Evolutionary conservation across 768 basidiomycete genomes (phyloP), one percentile per base, ranked within the genome.

Genomic region (Panellus pusillus): DNA sequence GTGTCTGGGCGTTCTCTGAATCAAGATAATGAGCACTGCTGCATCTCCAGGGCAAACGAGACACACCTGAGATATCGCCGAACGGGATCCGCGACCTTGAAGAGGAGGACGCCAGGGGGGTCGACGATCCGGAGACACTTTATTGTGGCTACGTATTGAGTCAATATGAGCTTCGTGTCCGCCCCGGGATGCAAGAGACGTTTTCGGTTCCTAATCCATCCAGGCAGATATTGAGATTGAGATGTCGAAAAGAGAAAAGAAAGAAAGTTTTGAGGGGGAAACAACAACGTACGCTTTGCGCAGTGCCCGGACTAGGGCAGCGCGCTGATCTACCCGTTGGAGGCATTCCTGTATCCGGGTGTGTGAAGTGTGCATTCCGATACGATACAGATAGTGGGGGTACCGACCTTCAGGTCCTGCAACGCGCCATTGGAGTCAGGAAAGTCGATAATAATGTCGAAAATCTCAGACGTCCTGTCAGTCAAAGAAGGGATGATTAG

Each of bases 141-240:
- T 65, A 99, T 98, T 1, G 91, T 93, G 1, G 87, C 83, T 9
- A 98, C 91, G 68, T 99, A 99, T 75, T 91, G 88, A 0, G 82
- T 74, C 12, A 98, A 74, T 52, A 99, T 93, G 55, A 91, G 83
- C 64, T 89, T 90, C 1, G 97, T 99, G 59, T 94, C 94, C 5
- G 94, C 93, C 3, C 96, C 97, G 1, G 96, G 97, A 65, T 98
- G 95, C 6, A 99, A 82, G 1, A 99, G 79, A 5, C 97, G 88
- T 65, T 86, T 87, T 51, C 80, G 81, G 63, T 92, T 93, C 9
- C 93, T 97, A n/a, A 15, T n/a, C 4, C 9, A 14, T 65, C 24
- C 39, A 27, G 6, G 24, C 24, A 6, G 24, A 24, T 24, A 24
- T 24, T 24, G 24, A 24, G 24, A 24, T 24, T 35, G 32, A 35